Conservation (phyloP, 257 asterid species). For the Solanum etuberosum region DNA sequence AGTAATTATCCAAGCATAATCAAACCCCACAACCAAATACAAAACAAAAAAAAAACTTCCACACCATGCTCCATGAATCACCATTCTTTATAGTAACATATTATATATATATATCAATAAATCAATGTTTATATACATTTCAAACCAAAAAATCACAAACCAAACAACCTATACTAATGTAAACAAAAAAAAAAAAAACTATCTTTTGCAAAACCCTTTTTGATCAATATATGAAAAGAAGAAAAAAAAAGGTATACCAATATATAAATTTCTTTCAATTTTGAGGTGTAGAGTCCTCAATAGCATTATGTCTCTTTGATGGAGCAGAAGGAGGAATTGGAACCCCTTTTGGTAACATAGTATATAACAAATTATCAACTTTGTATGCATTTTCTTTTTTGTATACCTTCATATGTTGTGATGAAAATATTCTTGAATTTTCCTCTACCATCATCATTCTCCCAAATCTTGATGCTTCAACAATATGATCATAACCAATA, state of each 20-base stretch:
- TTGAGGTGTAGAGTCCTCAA: not conserved
- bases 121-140: not conserved
- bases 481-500: not conserved
- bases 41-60: not conserved
- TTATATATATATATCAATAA: not conserved
- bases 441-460: not conserved
- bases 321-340: constrained; percentile 26
- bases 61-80: not conserved
- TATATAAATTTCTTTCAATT: not conserved
- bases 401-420: constrained; percentile 8
- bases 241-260: not conserved
- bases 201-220: not conserved
- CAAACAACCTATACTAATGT: not conserved
- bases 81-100: not conserved
- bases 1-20: not conserved
- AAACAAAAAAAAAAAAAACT: not conserved
- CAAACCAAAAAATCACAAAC: not conserved
- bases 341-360: constrained; percentile 10
- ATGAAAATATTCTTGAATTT: not conserved
- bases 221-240: not conserved
- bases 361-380: constrained; percentile 1
- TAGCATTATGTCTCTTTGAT: constrained; percentile 18
- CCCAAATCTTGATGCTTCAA: constrained; percentile 3
- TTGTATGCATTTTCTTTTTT: not conserved
- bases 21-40: not conserved